Evolutionary conservation across 345 rosid species (phyloP), one percentile per base, ranked within the genome.

Genomic region (Gossypium herbaceum): DNA sequence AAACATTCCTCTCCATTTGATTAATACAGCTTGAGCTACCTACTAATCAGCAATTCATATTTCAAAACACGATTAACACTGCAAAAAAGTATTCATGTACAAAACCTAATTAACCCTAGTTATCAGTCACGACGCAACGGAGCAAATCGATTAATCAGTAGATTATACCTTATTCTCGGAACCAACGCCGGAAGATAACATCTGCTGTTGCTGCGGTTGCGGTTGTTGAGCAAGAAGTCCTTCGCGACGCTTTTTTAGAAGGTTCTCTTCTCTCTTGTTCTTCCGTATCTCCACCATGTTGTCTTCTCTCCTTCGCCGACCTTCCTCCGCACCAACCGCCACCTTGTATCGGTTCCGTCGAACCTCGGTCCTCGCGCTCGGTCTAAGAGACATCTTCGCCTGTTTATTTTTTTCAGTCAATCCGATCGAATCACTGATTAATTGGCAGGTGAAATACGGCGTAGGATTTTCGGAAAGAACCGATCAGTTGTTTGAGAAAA

Each of bases 211-310:
- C 81, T 70, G 81, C 19, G 0, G 82, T 1, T 70, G 81, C 24
- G 0, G 83, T 1, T 72, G 78, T 27, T 39, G 81, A 13, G 88
- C 27, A 68, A 81, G 79, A 19, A 87, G 64, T 12, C 88, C 92
- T 44, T 92, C 92, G 19, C 94, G 93, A 16, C 93, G 82, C 82
- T 87, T 92, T 86, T 92, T 92, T 76, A 82, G 90, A 12, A 92
- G 77, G 80, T 84, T 90, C 76, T 92, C 97, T 68, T 92, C 94
- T 59, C 97, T 79, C 65, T 86, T 86, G 59, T 84, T 92, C 89
- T 92, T 92, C 68, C 94, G 84, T 85, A 90, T 92, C 92, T 90
- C 94, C 52, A 92, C 94, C 94, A 88, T 86, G 64, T 88, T 88
- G 74, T 90, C 92, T 75, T 92, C 97, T 70, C 97, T 81, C 69